These are phyloP conservation scores for Bremia lactucae DNA, from an alignment of 352 stramenopile genomes.

Conservation along the genomic window DNA sequence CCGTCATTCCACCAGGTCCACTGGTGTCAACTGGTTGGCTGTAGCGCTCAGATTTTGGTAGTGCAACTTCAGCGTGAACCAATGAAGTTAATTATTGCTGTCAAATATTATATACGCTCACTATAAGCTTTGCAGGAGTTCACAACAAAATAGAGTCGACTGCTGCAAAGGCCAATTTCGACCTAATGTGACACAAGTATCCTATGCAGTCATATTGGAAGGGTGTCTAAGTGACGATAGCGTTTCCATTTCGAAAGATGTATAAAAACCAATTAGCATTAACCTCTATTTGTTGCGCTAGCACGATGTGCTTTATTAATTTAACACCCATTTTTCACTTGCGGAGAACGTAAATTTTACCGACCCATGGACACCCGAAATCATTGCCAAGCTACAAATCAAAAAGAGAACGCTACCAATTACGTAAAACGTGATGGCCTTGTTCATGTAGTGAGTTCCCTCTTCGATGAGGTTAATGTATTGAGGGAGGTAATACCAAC, in stretches of 20 bases:
- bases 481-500: constrained; percentile 70
- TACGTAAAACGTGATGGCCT: constrained; percentile 63
- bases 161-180: too few species aligned
- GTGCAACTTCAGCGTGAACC: not conserved
- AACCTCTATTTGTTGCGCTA: too few species aligned
- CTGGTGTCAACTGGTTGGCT: constrained; percentile 4
- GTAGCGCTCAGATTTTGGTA: not conserved
- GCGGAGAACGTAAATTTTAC: constrained; percentile 31
- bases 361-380: constrained; percentile 36
- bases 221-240: too few species aligned
- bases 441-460: constrained; percentile 60
- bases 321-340: too few species aligned
- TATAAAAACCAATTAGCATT: too few species aligned
- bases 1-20: constrained; percentile 28
- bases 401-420: constrained; percentile 70
- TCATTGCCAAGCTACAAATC: constrained; percentile 48
- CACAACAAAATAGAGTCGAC: too few species aligned
- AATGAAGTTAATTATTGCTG: not conserved
- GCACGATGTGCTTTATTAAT: too few species aligned
- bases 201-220: too few species aligned
- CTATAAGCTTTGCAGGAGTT: too few species aligned
- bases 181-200: too few species aligned
- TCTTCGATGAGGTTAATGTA: constrained; percentile 57
- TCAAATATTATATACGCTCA: not conserved
- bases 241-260: too few species aligned